These are phyloP conservation scores for Durio zibethinus DNA, from an alignment of 345 rosid species.

Conservation along the genomic window DNA sequence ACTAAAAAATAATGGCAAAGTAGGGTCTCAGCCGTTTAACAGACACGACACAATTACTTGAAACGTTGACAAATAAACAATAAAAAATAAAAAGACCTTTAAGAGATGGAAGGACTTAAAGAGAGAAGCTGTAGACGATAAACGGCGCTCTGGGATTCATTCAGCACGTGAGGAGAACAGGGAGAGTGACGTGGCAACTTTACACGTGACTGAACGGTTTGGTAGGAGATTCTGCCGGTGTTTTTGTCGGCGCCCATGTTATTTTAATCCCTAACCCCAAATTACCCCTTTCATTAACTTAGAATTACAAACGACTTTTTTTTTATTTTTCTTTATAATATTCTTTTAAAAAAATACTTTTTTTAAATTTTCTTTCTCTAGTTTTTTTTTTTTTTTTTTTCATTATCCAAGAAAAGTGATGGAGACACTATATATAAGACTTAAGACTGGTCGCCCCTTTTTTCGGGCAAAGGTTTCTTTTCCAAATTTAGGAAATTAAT, in stretches of 20 bases:
- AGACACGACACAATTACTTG: not conserved
- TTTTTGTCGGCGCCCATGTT: slow-evolving; percentile 28
- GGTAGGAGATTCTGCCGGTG: slow-evolving; percentile 23
- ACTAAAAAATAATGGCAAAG: too few relatives aligned
- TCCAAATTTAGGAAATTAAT: too few relatives aligned
- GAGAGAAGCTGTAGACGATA: too few relatives aligned
- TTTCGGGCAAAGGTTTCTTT: too few relatives aligned
- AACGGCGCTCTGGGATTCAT: not conserved
- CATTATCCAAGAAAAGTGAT: too few relatives aligned
- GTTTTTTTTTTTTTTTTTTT: too few relatives aligned
- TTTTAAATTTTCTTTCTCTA: too few relatives aligned
- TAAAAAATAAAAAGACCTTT: not conserved
- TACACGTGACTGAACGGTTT: slow-evolving; percentile 14
- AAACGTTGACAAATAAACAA: not conserved
- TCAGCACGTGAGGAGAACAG: not conserved
- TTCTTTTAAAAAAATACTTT: too few relatives aligned
- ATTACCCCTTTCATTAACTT: not conserved
- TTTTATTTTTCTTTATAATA: too few relatives aligned
- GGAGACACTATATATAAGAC: too few relatives aligned
- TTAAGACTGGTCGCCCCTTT: too few relatives aligned
- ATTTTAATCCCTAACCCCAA: not conserved
- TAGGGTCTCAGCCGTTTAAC: slow-evolving; percentile 5
- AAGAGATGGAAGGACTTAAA: too few relatives aligned
- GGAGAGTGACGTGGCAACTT: not conserved
- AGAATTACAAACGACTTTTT: not conserved